Base-by-base conservation (phyloP, 805 yeast species). In the Vanderwaltozyma polyspora region DNA sequence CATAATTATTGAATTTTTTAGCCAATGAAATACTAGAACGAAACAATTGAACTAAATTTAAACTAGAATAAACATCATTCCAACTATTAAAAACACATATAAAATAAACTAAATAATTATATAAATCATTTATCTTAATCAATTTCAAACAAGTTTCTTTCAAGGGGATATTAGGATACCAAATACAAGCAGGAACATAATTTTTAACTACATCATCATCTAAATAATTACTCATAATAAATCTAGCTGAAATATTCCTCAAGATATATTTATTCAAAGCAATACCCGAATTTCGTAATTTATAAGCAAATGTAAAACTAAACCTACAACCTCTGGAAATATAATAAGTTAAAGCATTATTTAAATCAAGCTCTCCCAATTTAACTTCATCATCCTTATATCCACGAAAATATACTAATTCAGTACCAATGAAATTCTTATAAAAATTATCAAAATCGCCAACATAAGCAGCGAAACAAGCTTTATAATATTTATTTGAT, bases 71-170 rank as follows among this genome's bases (percentile, higher is more conserved):
- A 12, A 30, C 23, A 23, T 30, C 33, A 3, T 15, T 13, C 33
- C 28, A 30, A 2, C 27, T 25, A 9, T 19, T 9, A 11, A 30
- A 16, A 16, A 16, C 15, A 10, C 27, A 22, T 21, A 21, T 8
- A 8, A 21, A 8, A 21, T 7, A 7, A 8, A 21, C 10, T 21
- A 8, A 10, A 32, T 19, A 32, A 19, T 32, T 32, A 26, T 32
- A 32, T 14, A 19, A 19, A 26, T 26, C 26, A 26, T 27, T 17
- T 15, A 19, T 21, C 8, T 32, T 11, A 14, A 32, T 21, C 15
- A 32, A 27, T 22, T 32, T 22, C 16, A 21, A 9, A 27, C 35
- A 32, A 12, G 23, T 32, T 21, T 32, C 31, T 6, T 27, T 26
- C 6, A 19, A 19, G 13, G 35, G 31, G 17, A 14, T 21, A 6